Conservation (phyloP, 1,139 yeast species). For the Candida albicans region DNA sequence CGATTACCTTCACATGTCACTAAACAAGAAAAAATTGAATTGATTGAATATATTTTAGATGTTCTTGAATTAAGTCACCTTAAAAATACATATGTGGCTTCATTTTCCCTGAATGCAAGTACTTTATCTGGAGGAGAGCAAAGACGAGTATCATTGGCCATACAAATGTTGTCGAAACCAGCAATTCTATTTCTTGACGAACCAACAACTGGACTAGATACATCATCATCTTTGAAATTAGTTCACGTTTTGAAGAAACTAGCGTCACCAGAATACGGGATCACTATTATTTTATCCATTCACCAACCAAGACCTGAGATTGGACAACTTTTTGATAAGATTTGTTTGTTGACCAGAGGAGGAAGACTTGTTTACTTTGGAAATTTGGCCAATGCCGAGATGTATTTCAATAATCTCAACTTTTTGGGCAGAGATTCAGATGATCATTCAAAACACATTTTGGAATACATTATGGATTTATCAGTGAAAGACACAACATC, state of each 20-base stretch:
- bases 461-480: slow-evolving; percentile 67
- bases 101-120: slow-evolving; percentile 44
- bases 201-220: slow-evolving; percentile 87
- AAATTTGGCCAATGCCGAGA: slow-evolving; percentile 39
- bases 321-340: slow-evolving; percentile 60
- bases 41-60: slow-evolving; percentile 59
- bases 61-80: slow-evolving; percentile 66
- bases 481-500: slow-evolving; percentile 65
- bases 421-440: slow-evolving; percentile 19
- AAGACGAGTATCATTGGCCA: slow-evolving; percentile 73
- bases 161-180: slow-evolving; percentile 75
- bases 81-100: slow-evolving; percentile 55
- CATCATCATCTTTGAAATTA: slow-evolving; percentile 68
- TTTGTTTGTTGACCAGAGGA: slow-evolving; percentile 70
- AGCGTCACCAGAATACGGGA: slow-evolving; percentile 52
- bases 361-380: slow-evolving; percentile 68
- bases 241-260: slow-evolving; percentile 61
- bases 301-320: slow-evolving; percentile 88
- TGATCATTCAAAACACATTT: slow-evolving; percentile 26
- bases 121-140: slow-evolving; percentile 82
- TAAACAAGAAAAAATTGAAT: slow-evolving; percentile 36
- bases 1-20: slow-evolving; percentile 49
- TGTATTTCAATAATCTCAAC: slow-evolving; percentile 46
- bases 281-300: slow-evolving; percentile 72
- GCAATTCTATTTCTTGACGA: slow-evolving; percentile 79